These are phyloP conservation scores for Populus deltoides DNA, from an alignment of 345 rosid species.

Conservation along the genomic window DNA sequence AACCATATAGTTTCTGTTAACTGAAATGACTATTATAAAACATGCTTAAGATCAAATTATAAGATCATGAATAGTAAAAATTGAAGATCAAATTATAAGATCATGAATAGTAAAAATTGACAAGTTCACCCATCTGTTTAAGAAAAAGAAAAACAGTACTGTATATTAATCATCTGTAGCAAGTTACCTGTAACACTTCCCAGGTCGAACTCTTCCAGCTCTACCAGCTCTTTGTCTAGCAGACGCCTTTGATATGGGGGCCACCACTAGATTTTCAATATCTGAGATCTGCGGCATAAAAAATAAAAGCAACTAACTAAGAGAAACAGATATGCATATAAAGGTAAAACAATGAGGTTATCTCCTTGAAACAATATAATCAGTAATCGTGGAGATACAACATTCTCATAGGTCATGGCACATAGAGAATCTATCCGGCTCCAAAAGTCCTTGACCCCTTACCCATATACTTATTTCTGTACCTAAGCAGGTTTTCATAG, in stretches of 20 bases:
- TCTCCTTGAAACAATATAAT: neutral
- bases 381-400: neutral
- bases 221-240: slow-evolving; percentile 97
- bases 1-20: no score
- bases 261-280: slow-evolving; percentile 86
- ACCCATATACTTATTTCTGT: neutral
- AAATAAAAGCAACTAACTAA: slow-evolving; percentile 1
- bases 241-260: slow-evolving; percentile 96
- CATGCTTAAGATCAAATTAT: neutral
- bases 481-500: neutral
- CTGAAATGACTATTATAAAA: no score
- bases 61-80: neutral
- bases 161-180: neutral
- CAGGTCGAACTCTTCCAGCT: slow-evolving; percentile 94
- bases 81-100: neutral
- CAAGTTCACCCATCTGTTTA: neutral
- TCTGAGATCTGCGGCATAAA: slow-evolving; percentile 64
- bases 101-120: neutral
- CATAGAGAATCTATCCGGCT: neutral
- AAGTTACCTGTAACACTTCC: slow-evolving; percentile 87
- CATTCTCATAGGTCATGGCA: neutral
- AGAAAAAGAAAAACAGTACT: neutral
- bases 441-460: neutral
- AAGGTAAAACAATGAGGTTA: neutral
- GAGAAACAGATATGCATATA: neutral